phyloP scores from a whole-genome alignment of 2,329 filamentous ascomycete species.

The Hypoxylon sp. region DNA sequence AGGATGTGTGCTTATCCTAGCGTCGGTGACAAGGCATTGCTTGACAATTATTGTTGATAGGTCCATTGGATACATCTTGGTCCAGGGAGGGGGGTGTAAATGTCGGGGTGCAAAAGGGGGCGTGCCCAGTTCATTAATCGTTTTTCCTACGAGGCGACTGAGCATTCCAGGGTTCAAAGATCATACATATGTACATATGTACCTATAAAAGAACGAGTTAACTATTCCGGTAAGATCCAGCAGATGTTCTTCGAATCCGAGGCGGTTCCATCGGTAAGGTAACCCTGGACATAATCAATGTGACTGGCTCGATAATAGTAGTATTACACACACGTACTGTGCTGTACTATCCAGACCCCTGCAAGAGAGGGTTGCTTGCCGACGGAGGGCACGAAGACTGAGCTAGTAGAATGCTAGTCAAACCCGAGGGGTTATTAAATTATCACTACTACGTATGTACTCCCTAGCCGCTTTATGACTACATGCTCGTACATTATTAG shows the following conservation, averaged over 20 bases:
- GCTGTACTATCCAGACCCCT: slow-evolving; percentile 35
- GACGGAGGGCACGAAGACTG: slow-evolving; percentile 25
- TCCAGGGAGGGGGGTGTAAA: slow-evolving; percentile 33
- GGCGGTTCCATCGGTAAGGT: slow-evolving; percentile 55
- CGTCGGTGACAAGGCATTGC: slow-evolving; percentile 36
- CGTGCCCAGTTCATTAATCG: slow-evolving; percentile 43
- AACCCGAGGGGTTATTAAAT: slow-evolving; percentile 42
- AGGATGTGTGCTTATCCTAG: slow-evolving; percentile 48
- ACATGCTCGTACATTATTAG: slow-evolving; percentile 23
- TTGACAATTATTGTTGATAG: slow-evolving; percentile 41
- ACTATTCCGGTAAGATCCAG: slow-evolving; percentile 53
- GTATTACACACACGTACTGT: slow-evolving; percentile 39
- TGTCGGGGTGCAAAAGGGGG: slow-evolving; percentile 35
- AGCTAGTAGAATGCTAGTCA: slow-evolving; percentile 31
- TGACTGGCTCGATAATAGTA: slow-evolving; percentile 48
- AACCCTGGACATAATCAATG: slow-evolving; percentile 49
- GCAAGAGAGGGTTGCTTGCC: slow-evolving; percentile 33
- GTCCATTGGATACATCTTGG: slow-evolving; percentile 26
- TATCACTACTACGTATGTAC: slow-evolving; percentile 27
- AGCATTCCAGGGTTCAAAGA: slow-evolving; percentile 32
- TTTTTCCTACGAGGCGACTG: slow-evolving; percentile 28
- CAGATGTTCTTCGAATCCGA: slow-evolving; percentile 51
- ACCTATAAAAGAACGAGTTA: slow-evolving; percentile 44
- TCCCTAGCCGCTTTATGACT: slow-evolving; percentile 43
- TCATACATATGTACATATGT: slow-evolving; percentile 25